These are phyloP conservation scores for Sclerotinia subarctica DNA, from an alignment of 2,329 filamentous ascomycete genomes.

Conservation along the genomic window DNA sequence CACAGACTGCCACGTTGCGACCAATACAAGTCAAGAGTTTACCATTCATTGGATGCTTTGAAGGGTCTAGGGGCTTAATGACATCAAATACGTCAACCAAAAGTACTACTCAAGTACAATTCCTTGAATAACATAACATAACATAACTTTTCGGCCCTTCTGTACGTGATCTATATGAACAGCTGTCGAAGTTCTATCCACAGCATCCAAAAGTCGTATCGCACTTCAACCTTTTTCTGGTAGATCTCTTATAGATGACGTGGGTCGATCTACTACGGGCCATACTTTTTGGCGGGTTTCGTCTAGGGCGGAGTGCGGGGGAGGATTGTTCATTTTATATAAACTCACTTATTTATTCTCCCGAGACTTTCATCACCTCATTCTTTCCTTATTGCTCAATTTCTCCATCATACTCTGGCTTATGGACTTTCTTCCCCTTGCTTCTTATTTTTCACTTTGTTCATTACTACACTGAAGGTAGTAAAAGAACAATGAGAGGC, in stretches of 20 bases:
- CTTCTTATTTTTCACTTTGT: background rate
- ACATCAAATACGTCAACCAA: background rate
- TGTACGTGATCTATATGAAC: background rate
- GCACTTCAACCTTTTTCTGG: background rate
- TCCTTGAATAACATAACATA: background rate
- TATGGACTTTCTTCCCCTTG: background rate
- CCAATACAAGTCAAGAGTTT: background rate
- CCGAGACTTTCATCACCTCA: background rate
- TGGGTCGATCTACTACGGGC: background rate
- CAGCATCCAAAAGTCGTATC: background rate
- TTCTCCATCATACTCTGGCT: background rate
- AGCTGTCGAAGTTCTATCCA: background rate
- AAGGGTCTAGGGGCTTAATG: background rate
- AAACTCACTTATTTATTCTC: background rate
- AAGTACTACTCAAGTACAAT: background rate
- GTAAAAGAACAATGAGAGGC: slow-evolving; percentile 24
- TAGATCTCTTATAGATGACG: background rate
- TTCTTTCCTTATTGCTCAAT: background rate
- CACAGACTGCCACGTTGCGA: background rate
- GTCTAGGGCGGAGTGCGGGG: background rate
- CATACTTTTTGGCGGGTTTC: background rate
- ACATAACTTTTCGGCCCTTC: background rate
- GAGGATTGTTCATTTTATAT: background rate
- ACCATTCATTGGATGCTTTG: background rate
- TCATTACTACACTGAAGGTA: background rate